Evolutionary conservation across 2,329 filamentous ascomycete species (phyloP).

Genomic region (Lachnellula subtilissima): DNA sequence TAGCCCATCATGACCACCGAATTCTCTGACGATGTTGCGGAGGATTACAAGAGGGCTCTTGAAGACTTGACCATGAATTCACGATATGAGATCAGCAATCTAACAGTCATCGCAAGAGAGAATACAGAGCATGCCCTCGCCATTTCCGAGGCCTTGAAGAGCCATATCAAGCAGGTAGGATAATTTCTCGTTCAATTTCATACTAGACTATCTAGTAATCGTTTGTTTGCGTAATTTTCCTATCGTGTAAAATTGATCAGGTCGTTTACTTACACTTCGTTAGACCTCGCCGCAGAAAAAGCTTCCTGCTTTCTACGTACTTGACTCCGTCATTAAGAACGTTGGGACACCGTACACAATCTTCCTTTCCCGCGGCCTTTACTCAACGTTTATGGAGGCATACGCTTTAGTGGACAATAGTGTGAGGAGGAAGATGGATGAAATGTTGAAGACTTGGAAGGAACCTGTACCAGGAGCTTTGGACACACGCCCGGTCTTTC

Average conservation of each 20-base stretch:
- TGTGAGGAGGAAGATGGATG: slow-evolving; percentile 87
- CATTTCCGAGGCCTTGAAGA: slow-evolving; percentile 84
- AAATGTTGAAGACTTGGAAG: slow-evolving; percentile 98
- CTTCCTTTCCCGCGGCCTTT: slow-evolving; percentile 88
- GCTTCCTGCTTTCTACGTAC: slow-evolving; percentile 90
- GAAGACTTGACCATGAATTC: slow-evolving; percentile 89
- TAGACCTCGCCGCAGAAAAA: slow-evolving; percentile 87
- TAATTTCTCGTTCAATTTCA: slow-evolving; percentile 24
- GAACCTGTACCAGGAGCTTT: slow-evolving; percentile 91
- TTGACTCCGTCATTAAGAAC: slow-evolving; percentile 98
- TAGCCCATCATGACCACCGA: slow-evolving; percentile 57
- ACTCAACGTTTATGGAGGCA: slow-evolving; percentile 92
- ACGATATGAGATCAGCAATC: slow-evolving; percentile 91
- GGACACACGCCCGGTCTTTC: slow-evolving; percentile 88
- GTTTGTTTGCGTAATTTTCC: slow-evolving; percentile 7
- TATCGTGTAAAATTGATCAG: slow-evolving; percentile 19
- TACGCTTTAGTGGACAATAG: slow-evolving; percentile 82
- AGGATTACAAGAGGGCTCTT: slow-evolving; percentile 90
- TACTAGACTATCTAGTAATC: slow-evolving; percentile 16
- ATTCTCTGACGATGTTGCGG: slow-evolving; percentile 74
- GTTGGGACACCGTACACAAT: slow-evolving; percentile 96
- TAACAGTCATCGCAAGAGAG: slow-evolving; percentile 96
- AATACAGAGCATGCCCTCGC: slow-evolving; percentile 93
- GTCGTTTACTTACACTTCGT: slow-evolving; percentile 24
- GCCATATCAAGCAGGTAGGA: slow-evolving; percentile 92